These are phyloP conservation scores for Multifurca ochricompacta DNA, from an alignment of 768 basidiomycete species.

Conservation along the genomic window DNA sequence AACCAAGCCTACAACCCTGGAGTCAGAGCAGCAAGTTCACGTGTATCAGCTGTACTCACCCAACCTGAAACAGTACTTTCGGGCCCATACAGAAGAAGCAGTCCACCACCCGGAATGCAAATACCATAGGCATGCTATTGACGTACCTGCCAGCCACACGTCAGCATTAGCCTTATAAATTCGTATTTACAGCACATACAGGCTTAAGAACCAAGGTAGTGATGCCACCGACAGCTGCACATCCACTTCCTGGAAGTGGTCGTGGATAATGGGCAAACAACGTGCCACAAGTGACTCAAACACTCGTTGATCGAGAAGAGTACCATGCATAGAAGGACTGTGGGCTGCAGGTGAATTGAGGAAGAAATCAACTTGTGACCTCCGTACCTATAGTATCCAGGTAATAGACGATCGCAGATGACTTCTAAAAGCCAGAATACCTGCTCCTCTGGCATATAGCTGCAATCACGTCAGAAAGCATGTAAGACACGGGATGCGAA, in stretches of 20 bases:
- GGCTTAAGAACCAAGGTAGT: constrained; percentile 94
- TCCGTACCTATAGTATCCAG: constrained; percentile 91
- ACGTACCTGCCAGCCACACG: constrained; percentile 51
- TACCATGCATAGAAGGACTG: constrained; percentile 92
- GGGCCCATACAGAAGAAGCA: constrained; percentile 99
- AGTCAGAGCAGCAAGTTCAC: not conserved
- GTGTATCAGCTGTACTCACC: constrained; percentile 44
- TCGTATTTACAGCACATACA: constrained; percentile 49
- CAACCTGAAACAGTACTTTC: constrained; percentile 97
- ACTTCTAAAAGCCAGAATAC: constrained; percentile 96
- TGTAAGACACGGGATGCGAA: not conserved
- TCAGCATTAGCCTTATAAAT: not conserved
- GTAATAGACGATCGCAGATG: constrained; percentile 87
- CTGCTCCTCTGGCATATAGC: constrained; percentile 99
- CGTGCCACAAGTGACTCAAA: constrained; percentile 90
- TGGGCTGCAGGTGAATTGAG: constrained; percentile 33
- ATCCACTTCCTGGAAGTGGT: constrained; percentile 85
- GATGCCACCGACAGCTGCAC: constrained; percentile 97
- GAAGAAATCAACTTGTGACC: not conserved
- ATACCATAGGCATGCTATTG: constrained; percentile 95
- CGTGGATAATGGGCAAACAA: constrained; percentile 88
- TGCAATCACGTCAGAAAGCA: constrained; percentile 29
- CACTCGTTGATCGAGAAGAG: constrained; percentile 94
- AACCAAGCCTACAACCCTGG: constrained; percentile 43
- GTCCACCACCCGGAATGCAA: constrained; percentile 95